Evolutionary conservation across 805 yeast genomes (phyloP), one percentile per base, ranked within the genome.

Genomic region (Kregervanrija pseudodelftensis): DNA sequence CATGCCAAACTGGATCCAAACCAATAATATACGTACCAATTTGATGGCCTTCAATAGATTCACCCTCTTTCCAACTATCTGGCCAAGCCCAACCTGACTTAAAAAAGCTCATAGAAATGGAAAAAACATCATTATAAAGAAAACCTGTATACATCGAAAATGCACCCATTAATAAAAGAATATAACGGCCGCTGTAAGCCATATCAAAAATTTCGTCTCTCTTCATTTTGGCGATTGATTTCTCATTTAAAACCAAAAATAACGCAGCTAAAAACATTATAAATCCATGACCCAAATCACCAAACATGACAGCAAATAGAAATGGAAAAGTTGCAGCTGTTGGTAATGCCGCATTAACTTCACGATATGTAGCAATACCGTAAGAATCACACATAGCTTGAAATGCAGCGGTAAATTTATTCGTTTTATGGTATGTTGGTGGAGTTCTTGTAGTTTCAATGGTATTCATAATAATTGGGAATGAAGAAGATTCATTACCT

Each of bases 271-370:
- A 64, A 44, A 83, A 75, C 64, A 93, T 70, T 40, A 93, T 77
- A 48, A 89, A 76, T 5, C 99, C 99, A 69, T 93, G 99, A 12
- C 99, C 99, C 47, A 90, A 63, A 70, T 93, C 99, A 72, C 99
- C 99, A 72, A 93, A 93, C 99, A 93, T 93, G 57, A 93, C 84
- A 30, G 99, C 97, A 69, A 93, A 93, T 95, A 93, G 85, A 64
- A 93, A 93, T 17, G 99, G 99, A 71, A 93, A 93, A 0, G 99
- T 93, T 22, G 93, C 83, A 39, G 88, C 79, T 1, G 99, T 91
- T 4, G 99, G 91, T 51, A 93, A 70, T 44, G 95, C 99, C 4
- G 99, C 96, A 64, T 93, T 93, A 30, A 93, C 93, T 65, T 93
- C 99, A 55, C 88, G 82, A 67, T 93, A 93, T 3, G 88, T 77